Evolutionary conservation across 2,329 filamentous ascomycete species (phyloP), one percentile per base, ranked within the genome.

Genomic region (Stemphylium lycopersici): DNA sequence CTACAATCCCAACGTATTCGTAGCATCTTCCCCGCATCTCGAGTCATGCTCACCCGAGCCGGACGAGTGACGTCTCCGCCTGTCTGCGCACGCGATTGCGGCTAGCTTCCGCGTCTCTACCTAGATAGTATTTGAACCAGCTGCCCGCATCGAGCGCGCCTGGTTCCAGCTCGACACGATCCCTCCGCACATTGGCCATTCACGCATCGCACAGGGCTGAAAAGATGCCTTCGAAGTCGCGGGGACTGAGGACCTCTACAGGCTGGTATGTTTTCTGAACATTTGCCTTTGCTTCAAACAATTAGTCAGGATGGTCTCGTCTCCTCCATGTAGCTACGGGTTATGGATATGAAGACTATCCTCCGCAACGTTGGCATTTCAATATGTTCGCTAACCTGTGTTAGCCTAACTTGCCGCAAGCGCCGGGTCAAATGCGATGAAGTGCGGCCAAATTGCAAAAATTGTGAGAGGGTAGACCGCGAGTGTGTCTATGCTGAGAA

Each of bases 371-470:
- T 26, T 12, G n/a, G 20, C 7, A 7, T 6, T 16, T 11, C 22
- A 13, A 13, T 26, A 32, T 13, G 18, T 34, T 44, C 38, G 38
- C 61, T 65, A 20, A 65, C 29, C 3, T 38, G 10, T 45, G 11
- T 31, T 18, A 79, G 76, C 59, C 62, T 77, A 49, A 77, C 76
- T n/a, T 81, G 79, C 59, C 77, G 78, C 29, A 74, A 76, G 53
- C 71, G 80, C 40, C 77, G 81, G 56, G 79, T 81, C 62, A 82
- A 82, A 66, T 82, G 80, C 63, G 80, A 81, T 53, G 80, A 82
- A 65, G 69, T 68, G 29, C 77, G 73, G 52, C 79, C 77, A 7
- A 61, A 68, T 18, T 80, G 79, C 59, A 73, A 71, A 15, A 76
- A 77, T 52, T 81, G 78, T 62, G 62, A 68, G 6, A 79, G 79